Conservation (phyloP, 805 yeast genomes). For the Saccharomycopsis vini region DNA sequence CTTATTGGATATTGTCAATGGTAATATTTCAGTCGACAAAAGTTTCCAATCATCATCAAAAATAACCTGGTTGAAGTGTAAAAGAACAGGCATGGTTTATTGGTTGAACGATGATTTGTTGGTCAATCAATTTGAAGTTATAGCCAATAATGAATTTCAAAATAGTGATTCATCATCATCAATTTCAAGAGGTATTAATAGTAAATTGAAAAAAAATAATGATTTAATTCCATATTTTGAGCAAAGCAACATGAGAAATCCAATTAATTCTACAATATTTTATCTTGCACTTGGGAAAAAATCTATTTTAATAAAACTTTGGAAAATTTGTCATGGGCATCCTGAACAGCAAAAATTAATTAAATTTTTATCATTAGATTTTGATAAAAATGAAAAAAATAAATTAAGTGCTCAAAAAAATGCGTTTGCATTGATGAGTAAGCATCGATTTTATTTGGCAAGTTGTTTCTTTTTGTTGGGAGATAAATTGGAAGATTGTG, state of each 20-base stretch:
- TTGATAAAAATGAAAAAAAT: slow-evolving; percentile 64
- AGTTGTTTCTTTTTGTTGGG: slow-evolving; percentile 83
- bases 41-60: slow-evolving; percentile 19
- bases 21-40: slow-evolving; percentile 29
- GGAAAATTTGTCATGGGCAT: slow-evolving; percentile 72
- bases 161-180: slow-evolving; percentile 27
- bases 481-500: slow-evolving; percentile 66
- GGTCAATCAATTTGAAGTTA: slow-evolving; percentile 46
- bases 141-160: slow-evolving; percentile 67
- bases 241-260: slow-evolving; percentile 43
- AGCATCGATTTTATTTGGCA: slow-evolving; percentile 80
- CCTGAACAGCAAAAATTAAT: slow-evolving; percentile 78
- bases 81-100: slow-evolving; percentile 53
- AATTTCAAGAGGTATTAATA: not conserved
- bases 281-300: slow-evolving; percentile 75
- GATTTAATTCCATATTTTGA: slow-evolving; percentile 9
- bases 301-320: slow-evolving; percentile 64
- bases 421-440: slow-evolving; percentile 83
- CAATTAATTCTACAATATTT: slow-evolving; percentile 62
- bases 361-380: slow-evolving; percentile 69
- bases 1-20: slow-evolving; percentile 41
- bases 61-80: slow-evolving; percentile 52
- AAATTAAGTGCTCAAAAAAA: slow-evolving; percentile 82
- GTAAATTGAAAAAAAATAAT: not conserved
- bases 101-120: slow-evolving; percentile 54